phyloP scores from a whole-genome alignment of 2,329 filamentous ascomycete genomes.

The Saccharata proteae region DNA sequence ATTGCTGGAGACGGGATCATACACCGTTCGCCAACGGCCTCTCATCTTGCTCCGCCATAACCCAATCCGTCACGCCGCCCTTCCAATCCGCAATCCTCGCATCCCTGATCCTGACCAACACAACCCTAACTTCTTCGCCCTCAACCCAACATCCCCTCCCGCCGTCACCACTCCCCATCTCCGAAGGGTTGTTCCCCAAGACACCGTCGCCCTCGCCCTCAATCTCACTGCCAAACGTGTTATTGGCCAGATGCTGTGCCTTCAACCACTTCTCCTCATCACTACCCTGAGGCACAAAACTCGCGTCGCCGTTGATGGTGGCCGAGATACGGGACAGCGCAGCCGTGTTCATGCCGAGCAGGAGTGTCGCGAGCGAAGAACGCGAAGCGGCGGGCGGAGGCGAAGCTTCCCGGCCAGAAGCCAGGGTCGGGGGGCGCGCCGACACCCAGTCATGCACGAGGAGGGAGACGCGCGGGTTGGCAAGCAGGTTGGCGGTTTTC shows the following conservation, averaged over 20 bases:
- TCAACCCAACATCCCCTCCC: slow-evolving; percentile 58
- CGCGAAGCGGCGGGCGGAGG: slow-evolving; percentile 45
- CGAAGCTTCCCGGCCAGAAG: slow-evolving; percentile 43
- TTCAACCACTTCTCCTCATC: slow-evolving; percentile 79
- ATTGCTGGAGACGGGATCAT: too few species aligned
- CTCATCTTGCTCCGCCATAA: slow-evolving; percentile 11
- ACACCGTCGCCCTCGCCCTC: slow-evolving; percentile 12
- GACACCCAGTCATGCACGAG: slow-evolving; percentile 99
- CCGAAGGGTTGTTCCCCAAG: slow-evolving; percentile 21
- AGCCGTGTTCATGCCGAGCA: slow-evolving; percentile 84
- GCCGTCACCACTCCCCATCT: slow-evolving; percentile 29
- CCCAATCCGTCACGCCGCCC: slow-evolving; percentile 78
- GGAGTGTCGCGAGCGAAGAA: slow-evolving; percentile 67
- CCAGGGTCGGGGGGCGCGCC: slow-evolving; percentile 70
- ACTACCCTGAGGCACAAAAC: slow-evolving; percentile 57
- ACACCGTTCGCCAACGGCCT: slow-evolving; percentile 3
- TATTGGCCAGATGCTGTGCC: slow-evolving; percentile 76
- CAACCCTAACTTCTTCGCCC: slow-evolving; percentile 73
- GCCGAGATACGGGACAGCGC: slow-evolving; percentile 80
- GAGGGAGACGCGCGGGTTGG: slow-evolving; percentile 79
- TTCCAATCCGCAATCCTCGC: slow-evolving; percentile 92
- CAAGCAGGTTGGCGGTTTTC: slow-evolving; percentile 69
- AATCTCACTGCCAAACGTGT: slow-evolving; percentile 57
- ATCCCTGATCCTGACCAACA: slow-evolving; percentile 72
- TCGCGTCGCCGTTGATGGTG: slow-evolving; percentile 82